These are phyloP conservation scores for Solanum gracilifrons DNA, from an alignment of 257 asterid genomes.

Conservation along the genomic window DNA sequence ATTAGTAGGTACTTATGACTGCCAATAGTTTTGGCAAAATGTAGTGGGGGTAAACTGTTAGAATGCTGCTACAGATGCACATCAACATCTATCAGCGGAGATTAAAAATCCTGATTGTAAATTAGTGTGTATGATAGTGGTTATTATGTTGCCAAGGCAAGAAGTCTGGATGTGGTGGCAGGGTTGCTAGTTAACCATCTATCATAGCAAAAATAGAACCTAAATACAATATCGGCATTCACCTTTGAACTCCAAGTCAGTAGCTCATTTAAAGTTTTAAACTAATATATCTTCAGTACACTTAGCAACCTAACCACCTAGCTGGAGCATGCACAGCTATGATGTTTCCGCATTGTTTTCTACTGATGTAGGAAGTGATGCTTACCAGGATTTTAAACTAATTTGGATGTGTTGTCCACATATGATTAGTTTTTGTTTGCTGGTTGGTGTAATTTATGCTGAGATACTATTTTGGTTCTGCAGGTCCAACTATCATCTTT, in stretches of 20 bases:
- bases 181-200: neutral
- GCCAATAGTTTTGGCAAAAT: neutral
- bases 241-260: neutral
- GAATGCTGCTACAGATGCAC: neutral
- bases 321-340: neutral
- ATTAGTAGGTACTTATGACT: neutral
- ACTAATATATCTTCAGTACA: neutral
- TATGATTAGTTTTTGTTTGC: neutral
- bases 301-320: neutral
- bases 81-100: neutral
- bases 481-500: conserved; percentile 96
- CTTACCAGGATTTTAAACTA: neutral
- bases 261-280: neutral
- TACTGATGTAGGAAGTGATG: neutral
- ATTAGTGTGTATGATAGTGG: neutral
- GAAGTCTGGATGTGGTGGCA: neutral
- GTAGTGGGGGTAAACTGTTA: neutral
- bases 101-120: neutral
- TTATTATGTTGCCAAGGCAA: neutral
- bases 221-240: neutral
- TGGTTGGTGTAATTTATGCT: neutral
- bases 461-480: conserved; percentile 8
- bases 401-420: neutral
- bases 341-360: neutral
- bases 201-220: neutral